Base-by-base conservation (phyloP, 257 asterid species). In the Phtheirospermum japonicum region DNA sequence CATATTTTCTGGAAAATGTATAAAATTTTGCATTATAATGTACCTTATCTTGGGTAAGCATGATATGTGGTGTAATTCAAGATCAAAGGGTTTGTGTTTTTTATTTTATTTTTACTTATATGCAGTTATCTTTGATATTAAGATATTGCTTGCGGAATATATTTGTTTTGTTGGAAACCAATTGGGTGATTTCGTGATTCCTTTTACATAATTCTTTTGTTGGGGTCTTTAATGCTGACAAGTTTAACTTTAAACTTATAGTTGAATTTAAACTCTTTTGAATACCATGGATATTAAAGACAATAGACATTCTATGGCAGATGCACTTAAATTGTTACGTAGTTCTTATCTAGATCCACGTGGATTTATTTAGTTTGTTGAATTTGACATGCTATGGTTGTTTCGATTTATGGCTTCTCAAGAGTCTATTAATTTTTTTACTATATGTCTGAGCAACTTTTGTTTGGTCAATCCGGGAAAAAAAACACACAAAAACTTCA, bases 81-180 rank as follows among this genome's bases (percentile, higher is more conserved):
- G 32, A 23, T 9, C n/a, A n/a, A n/a, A n/a, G 10, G 43, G 43
- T 7, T 1, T 10, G 0, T 6, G 4, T 1, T 39, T 39, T 9
- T 39, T 39, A 9, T 23, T 23, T 23, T 23, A n/a, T 36, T 39
- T 39, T 39, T 39, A 39, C 45, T 2, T 4, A 42, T 67, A 51
- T 42, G 52, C 62, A 23, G 33, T 14, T 28, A 56, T 57, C n/a
- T 49, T 33, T 61, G n/a, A 31, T 65, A 68, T 16, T 36, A 9
- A 61, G 52, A 42, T 71, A 23, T 39, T 63, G 46, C 54, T n/a
- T 42, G 69, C 63, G 14, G 28, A 37, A 12, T 45, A 45, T 45
- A 45, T 37, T 37, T 69, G 55, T 59, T 30, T 40, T 65, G 52
- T 9, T 12, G 49, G 48, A 42, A 30, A 61, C 63, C 26, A 10